Base-by-base conservation (phyloP, 1,139 yeast genomes). In the Yamadazyma mexicana region DNA sequence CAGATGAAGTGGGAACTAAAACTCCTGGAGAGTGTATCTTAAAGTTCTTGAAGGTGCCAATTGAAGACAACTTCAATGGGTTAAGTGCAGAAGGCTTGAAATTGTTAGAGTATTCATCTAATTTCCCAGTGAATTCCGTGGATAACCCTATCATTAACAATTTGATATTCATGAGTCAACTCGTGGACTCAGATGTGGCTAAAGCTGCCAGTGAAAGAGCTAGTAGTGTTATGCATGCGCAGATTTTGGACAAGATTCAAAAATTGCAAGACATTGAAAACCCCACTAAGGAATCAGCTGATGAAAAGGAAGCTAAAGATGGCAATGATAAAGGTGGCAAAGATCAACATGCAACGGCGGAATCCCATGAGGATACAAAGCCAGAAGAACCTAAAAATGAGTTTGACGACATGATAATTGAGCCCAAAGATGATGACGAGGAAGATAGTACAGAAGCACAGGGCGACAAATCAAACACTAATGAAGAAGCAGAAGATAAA, bases 121-220 rank as follows among this genome's bases (percentile, higher is more conserved):
- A 84, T 56, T 73, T 91, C 42, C 96, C 98, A 6, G 83, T 87
- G 34, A 81, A 88, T 37, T 78, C 88, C 32, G 79, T 83, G 20
- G 98, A 92, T 52, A 92, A 92, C 59, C 98, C 99, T 1, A 91
- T 92, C 3, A 76, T 92, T 68, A 84, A 95, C 27, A 92, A 95
- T 27, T 77, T 92, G 47, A 83, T 96, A 4, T 92, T 91, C 61
- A 70, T 94, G 64, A 83, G 94, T 0, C 83, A 89, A 34, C 64
- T 91, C 42, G 95, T 91, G 16, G 96, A 91, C 55, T 83, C 92
- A n/a, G 83, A 81, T 33, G 81, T 83, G 29, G 95, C 92, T 1
- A 85, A 81, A 41, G 88, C 89, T 9, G 95, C 96, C 10, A 87
- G 95, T 15, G 66, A 58, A 35, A 66, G 81, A 37, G 88, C 92